Conservation (phyloP, 2,329 filamentous ascomycete genomes). For the Bipolaris bicolor region DNA sequence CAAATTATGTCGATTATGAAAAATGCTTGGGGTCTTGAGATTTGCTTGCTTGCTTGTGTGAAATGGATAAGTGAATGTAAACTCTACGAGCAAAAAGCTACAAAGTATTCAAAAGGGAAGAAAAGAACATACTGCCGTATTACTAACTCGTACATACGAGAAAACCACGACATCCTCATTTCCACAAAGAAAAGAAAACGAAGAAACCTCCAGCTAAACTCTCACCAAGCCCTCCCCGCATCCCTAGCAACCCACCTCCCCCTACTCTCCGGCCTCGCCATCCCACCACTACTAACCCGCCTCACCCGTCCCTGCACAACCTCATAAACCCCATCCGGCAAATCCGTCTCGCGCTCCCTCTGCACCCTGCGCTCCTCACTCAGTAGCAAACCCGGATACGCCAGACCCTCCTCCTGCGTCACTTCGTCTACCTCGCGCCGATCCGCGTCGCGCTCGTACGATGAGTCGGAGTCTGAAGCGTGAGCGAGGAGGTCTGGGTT, state of each 20-base stretch:
- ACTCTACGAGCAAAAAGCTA: too few relatives aligned
- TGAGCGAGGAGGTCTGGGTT: constrained; percentile 1
- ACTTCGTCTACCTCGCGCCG: neutral
- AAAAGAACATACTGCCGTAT: too few relatives aligned
- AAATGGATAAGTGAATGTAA: too few relatives aligned
- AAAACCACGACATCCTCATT: too few relatives aligned
- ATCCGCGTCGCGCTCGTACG: neutral
- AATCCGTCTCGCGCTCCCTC: constrained; percentile 6
- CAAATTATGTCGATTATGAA: too few relatives aligned
- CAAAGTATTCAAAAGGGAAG: too few relatives aligned
- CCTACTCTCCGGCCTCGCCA: neutral
- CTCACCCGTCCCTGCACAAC: constrained; percentile 12
- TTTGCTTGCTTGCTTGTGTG: too few relatives aligned
- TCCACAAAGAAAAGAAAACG: too few relatives aligned
- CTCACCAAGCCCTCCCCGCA: constrained; percentile 8
- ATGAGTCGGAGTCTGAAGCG: neutral
- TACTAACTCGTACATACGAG: too few relatives aligned
- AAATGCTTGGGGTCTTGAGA: too few relatives aligned
- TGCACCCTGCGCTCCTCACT: neutral
- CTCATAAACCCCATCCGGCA: constrained; percentile 15
- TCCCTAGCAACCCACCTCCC: constrained; percentile 5
- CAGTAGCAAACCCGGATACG: constrained; percentile 1
- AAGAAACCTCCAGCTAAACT: too few relatives aligned
- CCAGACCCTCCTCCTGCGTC: neutral
- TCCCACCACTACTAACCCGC: constrained; percentile 5